phyloP scores from a whole-genome alignment of 257 asterid species.

The Ilex asprella region DNA sequence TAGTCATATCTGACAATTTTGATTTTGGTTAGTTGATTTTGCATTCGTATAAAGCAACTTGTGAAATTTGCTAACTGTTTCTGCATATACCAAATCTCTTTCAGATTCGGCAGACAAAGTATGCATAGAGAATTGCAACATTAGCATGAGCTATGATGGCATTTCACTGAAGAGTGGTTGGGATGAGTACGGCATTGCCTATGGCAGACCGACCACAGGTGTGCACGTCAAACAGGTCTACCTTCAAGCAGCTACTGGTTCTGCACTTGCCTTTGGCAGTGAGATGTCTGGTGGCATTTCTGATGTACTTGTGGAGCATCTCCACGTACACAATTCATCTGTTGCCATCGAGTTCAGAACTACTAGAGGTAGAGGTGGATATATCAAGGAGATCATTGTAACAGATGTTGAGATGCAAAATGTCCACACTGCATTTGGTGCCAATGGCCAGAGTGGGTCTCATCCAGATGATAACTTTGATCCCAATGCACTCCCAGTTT shows the following conservation, averaged over 20 bases:
- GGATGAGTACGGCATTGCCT: not conserved
- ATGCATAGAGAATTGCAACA: not conserved
- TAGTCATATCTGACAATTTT: no score
- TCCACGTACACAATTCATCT: not conserved
- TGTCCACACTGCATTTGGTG: not conserved
- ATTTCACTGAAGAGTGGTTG: conserved; percentile 2
- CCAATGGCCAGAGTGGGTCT: not conserved
- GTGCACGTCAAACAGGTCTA: not conserved
- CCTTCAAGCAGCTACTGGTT: not conserved
- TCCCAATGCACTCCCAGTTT: not conserved
- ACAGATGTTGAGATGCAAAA: not conserved
- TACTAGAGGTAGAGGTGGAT: not conserved
- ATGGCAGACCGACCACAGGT: not conserved
- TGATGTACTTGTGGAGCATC: not conserved
- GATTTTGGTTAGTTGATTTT: no score
- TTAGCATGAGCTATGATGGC: not conserved
- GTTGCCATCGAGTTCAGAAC: not conserved
- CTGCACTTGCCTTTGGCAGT: not conserved
- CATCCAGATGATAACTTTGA: not conserved
- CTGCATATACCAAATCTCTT: not conserved
- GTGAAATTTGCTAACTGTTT: no score
- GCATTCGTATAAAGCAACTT: not conserved
- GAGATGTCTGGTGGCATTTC: conserved; percentile 2
- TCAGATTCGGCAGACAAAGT: not conserved
- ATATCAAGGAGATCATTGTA: not conserved